A percentile compares a stretch with the other conserved stretches of the same genome.
phyloP scores from a whole-genome alignment of 805 yeast species.

The Pichia nanzhaoensis region DNA sequence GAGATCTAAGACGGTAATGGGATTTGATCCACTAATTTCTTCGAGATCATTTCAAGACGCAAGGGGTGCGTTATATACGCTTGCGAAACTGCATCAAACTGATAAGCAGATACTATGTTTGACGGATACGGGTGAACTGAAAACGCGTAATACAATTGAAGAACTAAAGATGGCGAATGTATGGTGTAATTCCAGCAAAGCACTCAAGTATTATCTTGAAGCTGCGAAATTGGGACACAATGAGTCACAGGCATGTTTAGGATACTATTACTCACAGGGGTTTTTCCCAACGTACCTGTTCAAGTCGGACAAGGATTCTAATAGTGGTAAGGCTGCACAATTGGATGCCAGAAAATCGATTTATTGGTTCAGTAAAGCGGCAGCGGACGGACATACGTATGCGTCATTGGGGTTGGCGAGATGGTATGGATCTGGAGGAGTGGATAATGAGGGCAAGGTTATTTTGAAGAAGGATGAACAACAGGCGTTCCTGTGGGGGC shows the following conservation, averaged over 20 bases:
- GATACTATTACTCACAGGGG: slow-evolving; percentile 70
- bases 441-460: slow-evolving; percentile 25
- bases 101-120: slow-evolving; percentile 28
- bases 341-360: slow-evolving; percentile 53
- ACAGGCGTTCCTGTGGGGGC: slow-evolving; percentile 65
- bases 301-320: slow-evolving; percentile 28
- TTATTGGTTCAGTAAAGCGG: slow-evolving; percentile 70
- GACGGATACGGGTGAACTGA: slow-evolving; percentile 20
- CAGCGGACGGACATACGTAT: slow-evolving; percentile 55
- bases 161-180: slow-evolving; percentile 29
- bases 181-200: slow-evolving; percentile 32
- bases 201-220: slow-evolving; percentile 47
- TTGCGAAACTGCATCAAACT: slow-evolving; percentile 32
- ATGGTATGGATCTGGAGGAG: slow-evolving; percentile 70
- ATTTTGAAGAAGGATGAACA: slow-evolving; percentile 48
- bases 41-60: slow-evolving; percentile 31
- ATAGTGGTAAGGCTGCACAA: slow-evolving; percentile 21
- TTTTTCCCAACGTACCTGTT: slow-evolving; percentile 29
- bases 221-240: slow-evolving; percentile 58
- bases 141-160: slow-evolving; percentile 27
- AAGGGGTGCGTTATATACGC: slow-evolving; percentile 29
- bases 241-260: slow-evolving; percentile 64
- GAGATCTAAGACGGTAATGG: slow-evolving; percentile 23
- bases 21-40: slow-evolving; percentile 29
- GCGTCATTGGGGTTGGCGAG: slow-evolving; percentile 70